A percentile compares a stretch with the other conserved stretches of the same genome.
phyloP scores from a whole-genome alignment of 2,329 filamentous ascomycete species.

The Magnaporthiopsis rhizophila region DNA sequence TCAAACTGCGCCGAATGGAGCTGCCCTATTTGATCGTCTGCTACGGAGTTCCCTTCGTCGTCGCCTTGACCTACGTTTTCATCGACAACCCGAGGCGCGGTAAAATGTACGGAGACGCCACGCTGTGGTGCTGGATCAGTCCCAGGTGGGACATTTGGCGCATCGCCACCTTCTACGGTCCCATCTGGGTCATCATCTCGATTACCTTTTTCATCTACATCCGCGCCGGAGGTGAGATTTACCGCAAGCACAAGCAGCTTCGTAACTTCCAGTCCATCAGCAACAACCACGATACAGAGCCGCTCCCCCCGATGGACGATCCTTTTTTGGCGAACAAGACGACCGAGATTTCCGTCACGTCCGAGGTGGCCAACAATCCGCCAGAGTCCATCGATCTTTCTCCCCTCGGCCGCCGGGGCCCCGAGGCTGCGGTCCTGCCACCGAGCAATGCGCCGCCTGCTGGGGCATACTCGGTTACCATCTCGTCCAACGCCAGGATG shows the following conservation, averaged over 20 bases:
- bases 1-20: conserved; percentile 58
- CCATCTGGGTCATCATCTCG: conserved; percentile 57
- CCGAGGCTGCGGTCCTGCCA: conserved; percentile 9
- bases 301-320: conserved; percentile 30
- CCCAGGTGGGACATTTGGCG: conserved; percentile 62
- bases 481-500: conserved; percentile 30
- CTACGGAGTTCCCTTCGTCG: conserved; percentile 66
- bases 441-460: conserved; percentile 10
- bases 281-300: conserved; percentile 32
- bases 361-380: conserved; percentile 31
- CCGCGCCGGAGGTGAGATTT: conserved; percentile 58
- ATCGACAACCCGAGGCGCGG: conserved; percentile 38
- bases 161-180: conserved; percentile 66
- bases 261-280: conserved; percentile 41
- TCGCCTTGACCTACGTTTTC: conserved; percentile 61
- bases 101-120: conserved; percentile 65
- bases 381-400: conserved; percentile 22
- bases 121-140: conserved; percentile 75
- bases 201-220: conserved; percentile 59
- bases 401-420: conserved; percentile 19
- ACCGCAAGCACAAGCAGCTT: conserved; percentile 56
- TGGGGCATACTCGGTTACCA: conserved; percentile 40
- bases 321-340: conserved; percentile 43
- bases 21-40: conserved; percentile 60
- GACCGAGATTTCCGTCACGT: conserved; percentile 57